These are phyloP conservation scores for Meyerozyma guilliermondii DNA, from an alignment of 1,139 yeast species.

Conservation along the genomic window DNA sequence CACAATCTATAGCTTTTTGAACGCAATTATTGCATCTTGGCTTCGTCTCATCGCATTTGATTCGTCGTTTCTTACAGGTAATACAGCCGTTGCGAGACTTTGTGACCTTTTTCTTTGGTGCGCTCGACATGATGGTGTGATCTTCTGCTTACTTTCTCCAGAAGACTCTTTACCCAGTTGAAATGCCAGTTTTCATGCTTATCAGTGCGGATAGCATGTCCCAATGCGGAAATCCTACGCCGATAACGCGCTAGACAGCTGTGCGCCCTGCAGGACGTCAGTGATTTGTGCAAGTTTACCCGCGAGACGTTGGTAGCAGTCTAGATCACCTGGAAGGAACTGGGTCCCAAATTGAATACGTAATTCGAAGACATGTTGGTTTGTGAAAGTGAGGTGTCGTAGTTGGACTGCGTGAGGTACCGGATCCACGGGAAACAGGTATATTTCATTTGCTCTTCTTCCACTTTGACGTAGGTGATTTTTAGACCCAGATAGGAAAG, in stretches of 20 bases:
- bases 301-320: background rate
- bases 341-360: slow-evolving; percentile 1
- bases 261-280: background rate
- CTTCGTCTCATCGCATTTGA: slow-evolving; percentile 55
- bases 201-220: background rate
- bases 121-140: background rate
- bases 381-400: background rate
- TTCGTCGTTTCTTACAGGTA: slow-evolving; percentile 52
- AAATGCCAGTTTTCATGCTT: background rate
- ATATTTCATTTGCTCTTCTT: slow-evolving; percentile 38
- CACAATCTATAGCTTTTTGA: slow-evolving; percentile 44
- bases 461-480: slow-evolving; percentile 36
- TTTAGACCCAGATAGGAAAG: slow-evolving; percentile 40
- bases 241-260: background rate
- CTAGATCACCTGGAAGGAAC: background rate
- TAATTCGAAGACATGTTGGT: background rate
- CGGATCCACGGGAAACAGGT: slow-evolving; percentile 47
- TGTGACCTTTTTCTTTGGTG: slow-evolving; percentile 10
- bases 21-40: slow-evolving; percentile 46
- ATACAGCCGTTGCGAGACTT: slow-evolving; percentile 46
- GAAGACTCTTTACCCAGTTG: background rate
- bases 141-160: background rate
- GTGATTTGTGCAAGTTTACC: too few species aligned
- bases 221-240: background rate
- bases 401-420: slow-evolving; percentile 28